Evolutionary conservation across 768 basidiomycete species (phyloP), one percentile per base, ranked within the genome.

Genomic region (Phaeotremella skinneri): DNA sequence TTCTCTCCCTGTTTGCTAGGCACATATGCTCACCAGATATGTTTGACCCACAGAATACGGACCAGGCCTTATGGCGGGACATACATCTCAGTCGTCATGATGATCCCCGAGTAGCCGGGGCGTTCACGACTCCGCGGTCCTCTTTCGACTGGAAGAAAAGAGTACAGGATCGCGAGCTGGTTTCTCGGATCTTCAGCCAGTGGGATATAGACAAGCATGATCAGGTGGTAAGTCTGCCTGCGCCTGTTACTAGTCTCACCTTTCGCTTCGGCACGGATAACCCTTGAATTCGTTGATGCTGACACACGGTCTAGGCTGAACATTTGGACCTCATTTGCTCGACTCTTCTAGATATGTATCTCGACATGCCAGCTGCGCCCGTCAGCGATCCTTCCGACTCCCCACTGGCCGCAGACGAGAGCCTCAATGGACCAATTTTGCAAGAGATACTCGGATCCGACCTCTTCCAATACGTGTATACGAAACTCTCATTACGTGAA

Each of bases 31-130:
- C 17, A 32, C 27, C 20, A 47, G 16, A 34, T 11, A 45, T 6
- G 13, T 45, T 30, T 27, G 34, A 31, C 34, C 17, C n/a, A 27
- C 31, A 67, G 70, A 64, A 69, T 43, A 62, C 69, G 16, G 71
- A 75, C 34, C 55, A 60, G 56, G 62, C 70, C 16, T 54, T 75
- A 6, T 75, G 74, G 74, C 58, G 72, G 9, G 65, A 73, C 48
- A 61, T 75, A 27, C 63, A 67, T 39, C 57, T 64, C 0, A 47
- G 62, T 49, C 37, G 59, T 30, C 73, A 69, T 55, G 74, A 75
- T 42, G 67, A 75, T 61, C 74, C 74, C 13, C 52, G 62, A 23
- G 1, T 16, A 3, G 56, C 64, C 13, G 63, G 64, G 2, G 29
- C 62, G 14, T 59, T 49, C 50, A n/a, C 49, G 3, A 16, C 17